A percentile compares a stretch with the other conserved stretches of the same genome.
Conservation (phyloP, 2,329 filamentous ascomycete species). For the Epichloe gansuensis region DNA sequence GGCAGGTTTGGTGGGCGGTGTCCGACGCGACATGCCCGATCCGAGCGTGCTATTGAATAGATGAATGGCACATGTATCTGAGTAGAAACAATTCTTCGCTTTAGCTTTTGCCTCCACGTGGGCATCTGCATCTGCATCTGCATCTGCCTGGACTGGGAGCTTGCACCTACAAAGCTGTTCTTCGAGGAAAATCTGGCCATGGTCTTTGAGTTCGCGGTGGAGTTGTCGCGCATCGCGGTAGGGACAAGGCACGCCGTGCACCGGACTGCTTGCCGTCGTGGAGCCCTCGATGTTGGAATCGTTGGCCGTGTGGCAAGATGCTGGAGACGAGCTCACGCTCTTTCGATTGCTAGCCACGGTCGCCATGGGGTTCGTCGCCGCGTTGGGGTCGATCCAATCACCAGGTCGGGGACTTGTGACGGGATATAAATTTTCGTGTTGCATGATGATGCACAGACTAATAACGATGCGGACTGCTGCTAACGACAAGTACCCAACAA, state of each 20-base stretch:
- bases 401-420: neutral
- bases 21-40: constrained; percentile 30
- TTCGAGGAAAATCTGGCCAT: constrained; percentile 62
- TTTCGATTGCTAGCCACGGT: constrained; percentile 10
- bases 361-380: constrained; percentile 1
- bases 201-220: constrained; percentile 50
- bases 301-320: constrained; percentile 24
- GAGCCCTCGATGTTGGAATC: constrained; percentile 17
- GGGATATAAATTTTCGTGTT: too few species aligned
- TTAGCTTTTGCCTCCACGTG: neutral
- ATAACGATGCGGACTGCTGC: too few species aligned
- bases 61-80: constrained; percentile 37
- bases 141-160: neutral
- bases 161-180: constrained; percentile 51
- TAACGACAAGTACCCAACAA: too few species aligned
- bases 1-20: constrained; percentile 27
- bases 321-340: constrained; percentile 16
- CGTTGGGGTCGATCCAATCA: neutral
- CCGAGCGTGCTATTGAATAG: constrained; percentile 54
- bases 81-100: neutral
- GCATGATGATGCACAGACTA: too few species aligned
- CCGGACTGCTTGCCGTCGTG: constrained; percentile 25
- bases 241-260: constrained; percentile 16
- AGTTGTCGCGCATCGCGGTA: constrained; percentile 46
- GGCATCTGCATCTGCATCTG: too few species aligned